Conservation (phyloP, 306 rosid species). For the Elaeagnus macrophylla region DNA sequence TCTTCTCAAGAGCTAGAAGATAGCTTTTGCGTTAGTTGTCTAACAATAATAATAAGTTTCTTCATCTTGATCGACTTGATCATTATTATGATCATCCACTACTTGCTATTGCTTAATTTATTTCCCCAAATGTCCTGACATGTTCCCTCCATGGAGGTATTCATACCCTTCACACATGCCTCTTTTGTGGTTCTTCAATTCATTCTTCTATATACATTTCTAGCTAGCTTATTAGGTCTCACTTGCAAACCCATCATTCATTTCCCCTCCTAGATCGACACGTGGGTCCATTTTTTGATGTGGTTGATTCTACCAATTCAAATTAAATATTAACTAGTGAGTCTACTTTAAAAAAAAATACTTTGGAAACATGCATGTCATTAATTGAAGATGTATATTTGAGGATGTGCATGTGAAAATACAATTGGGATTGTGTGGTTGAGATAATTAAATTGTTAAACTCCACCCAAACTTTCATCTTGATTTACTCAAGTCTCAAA, state of each 20-base stretch:
- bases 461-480: too few species aligned
- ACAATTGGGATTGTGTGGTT: too few species aligned
- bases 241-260: slow-evolving; percentile 36
- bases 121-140: slow-evolving; percentile 30
- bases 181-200: slow-evolving; percentile 9
- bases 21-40: neutral
- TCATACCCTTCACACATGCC: slow-evolving; percentile 34
- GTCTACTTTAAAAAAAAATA: neutral
- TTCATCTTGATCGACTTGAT: neutral
- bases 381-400: too few species aligned
- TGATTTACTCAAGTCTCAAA: too few species aligned
- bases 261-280: slow-evolving; percentile 34
- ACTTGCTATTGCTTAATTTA: too few species aligned
- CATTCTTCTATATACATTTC: slow-evolving; percentile 16
- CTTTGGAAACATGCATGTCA: neutral
- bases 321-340: neutral
- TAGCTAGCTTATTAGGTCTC: slow-evolving; percentile 26
- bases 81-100: neutral
- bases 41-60: neutral
- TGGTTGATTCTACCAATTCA: slow-evolving; percentile 1
- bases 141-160: slow-evolving; percentile 38
- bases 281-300: slow-evolving; percentile 26
- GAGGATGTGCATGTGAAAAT: too few species aligned
- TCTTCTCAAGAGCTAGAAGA: neutral
- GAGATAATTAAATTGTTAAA: too few species aligned